phyloP scores from a whole-genome alignment of 352 stramenopile species.

The Globisporangium cystogenes region DNA sequence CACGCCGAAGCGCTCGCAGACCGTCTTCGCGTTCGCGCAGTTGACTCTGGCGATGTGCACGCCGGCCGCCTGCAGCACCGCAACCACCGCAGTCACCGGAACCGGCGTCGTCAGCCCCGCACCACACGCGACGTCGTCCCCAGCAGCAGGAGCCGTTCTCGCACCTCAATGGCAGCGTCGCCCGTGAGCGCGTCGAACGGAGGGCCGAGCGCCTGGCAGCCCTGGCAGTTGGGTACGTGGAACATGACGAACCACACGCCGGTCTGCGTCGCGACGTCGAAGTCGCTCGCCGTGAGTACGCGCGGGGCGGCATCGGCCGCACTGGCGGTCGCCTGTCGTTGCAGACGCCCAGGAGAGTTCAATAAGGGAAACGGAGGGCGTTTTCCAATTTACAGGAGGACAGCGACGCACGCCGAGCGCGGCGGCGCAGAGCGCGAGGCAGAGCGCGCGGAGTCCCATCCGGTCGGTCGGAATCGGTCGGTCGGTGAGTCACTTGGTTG shows the following conservation, averaged over 20 bases:
- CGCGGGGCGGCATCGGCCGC: constrained; percentile 15
- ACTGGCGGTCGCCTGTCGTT: constrained; percentile 9
- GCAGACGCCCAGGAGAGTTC: no score
- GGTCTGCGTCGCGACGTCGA: constrained; percentile 46
- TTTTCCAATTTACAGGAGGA: no score
- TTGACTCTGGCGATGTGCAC: constrained; percentile 65
- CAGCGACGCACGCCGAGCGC: constrained; percentile 12
- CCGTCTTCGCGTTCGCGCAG: constrained; percentile 53
- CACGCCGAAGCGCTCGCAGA: constrained; percentile 78
- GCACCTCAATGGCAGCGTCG: constrained; percentile 24
- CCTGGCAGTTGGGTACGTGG: constrained; percentile 77
- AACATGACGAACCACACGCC: constrained; percentile 78
- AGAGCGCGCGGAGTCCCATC: constrained; percentile 22
- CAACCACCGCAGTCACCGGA: not conserved
- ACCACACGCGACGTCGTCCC: no score
- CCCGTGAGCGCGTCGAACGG: constrained; percentile 50
- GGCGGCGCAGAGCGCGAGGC: constrained; percentile 12
- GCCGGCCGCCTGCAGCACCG: constrained; percentile 14
- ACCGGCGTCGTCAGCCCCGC: not conserved
- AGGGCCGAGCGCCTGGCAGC: constrained; percentile 75
- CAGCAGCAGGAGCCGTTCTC: not conserved
- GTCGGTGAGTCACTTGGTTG: not conserved
- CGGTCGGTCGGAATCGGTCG: not conserved
- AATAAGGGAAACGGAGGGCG: no score
- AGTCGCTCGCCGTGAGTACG: constrained; percentile 36